Conservation (phyloP, 495 filamentous ascomycete species). For the Rostrohypoxylon terebratum region DNA sequence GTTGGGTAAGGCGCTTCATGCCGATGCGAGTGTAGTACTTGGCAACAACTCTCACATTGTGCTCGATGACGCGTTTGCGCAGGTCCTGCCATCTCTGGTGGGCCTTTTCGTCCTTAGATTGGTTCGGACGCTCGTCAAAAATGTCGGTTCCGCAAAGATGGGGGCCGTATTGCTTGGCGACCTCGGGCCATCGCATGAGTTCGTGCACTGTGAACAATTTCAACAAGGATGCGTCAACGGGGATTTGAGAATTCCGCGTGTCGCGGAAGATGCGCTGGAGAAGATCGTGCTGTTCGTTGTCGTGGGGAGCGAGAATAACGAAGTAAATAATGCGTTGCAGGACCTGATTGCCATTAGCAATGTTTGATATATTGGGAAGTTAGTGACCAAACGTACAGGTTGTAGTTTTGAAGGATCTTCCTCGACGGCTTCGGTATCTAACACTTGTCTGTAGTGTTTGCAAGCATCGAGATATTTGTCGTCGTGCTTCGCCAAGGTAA, state of each 20-base stretch:
- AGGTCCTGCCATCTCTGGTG: conserved; percentile 89
- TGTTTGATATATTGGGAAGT: not conserved
- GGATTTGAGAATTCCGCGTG: conserved; percentile 72
- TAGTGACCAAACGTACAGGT: conserved; percentile 68
- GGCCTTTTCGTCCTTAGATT: conserved; percentile 78
- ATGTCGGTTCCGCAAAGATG: conserved; percentile 93
- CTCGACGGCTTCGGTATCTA: conserved; percentile 94
- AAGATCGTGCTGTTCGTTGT: conserved; percentile 98
- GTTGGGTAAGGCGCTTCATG: conserved; percentile 85
- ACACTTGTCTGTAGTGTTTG: conserved; percentile 95
- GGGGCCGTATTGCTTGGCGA: conserved; percentile 84
- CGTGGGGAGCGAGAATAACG: conserved; percentile 93
- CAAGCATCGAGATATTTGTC: conserved; percentile 96
- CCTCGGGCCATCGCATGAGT: conserved; percentile 97
- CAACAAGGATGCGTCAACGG: conserved; percentile 80
- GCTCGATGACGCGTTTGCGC: conserved; percentile 97
- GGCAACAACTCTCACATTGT: conserved; percentile 96
- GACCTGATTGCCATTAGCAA: conserved; percentile 65
- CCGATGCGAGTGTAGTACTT: conserved; percentile 99
- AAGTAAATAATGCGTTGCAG: conserved; percentile 97
- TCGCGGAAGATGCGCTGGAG: conserved; percentile 89
- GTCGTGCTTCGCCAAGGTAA: conserved; percentile 93
- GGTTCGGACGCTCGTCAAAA: conserved; percentile 73
- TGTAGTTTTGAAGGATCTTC: conserved; percentile 86
- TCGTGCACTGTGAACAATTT: conserved; percentile 96